These are phyloP conservation scores for Trametes cingulata DNA, from an alignment of 768 basidiomycete genomes.

Conservation along the genomic window DNA sequence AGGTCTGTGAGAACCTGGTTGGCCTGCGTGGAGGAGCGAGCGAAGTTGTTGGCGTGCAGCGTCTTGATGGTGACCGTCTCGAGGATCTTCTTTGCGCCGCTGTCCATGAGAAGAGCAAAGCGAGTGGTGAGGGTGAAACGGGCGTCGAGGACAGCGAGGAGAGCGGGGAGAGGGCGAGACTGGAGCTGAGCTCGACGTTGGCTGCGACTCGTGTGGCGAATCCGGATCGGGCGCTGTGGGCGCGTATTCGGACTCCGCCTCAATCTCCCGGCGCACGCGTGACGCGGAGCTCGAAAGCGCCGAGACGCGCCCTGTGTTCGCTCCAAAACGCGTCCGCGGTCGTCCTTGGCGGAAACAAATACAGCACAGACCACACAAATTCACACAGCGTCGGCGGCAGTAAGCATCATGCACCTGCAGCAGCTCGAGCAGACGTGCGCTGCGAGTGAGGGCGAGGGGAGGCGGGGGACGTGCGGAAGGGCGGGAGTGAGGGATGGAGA, in stretches of 20 bases:
- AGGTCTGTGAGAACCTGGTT: slow-evolving; percentile 71
- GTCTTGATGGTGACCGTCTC: slow-evolving; percentile 69
- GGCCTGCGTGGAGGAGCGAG: slow-evolving; percentile 73
- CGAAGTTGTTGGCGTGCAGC: slow-evolving; percentile 77
- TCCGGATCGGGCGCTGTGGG: slow-evolving; percentile 1
- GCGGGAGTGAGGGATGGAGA: neutral
- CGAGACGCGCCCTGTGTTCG: neutral
- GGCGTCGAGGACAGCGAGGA: neutral
- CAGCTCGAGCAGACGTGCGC: neutral
- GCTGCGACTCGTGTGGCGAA: neutral
- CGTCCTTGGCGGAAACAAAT: too few relatives aligned
- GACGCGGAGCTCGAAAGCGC: neutral
- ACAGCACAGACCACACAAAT: neutral
- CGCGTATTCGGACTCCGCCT: slow-evolving; percentile 8
- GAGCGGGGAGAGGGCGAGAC: neutral
- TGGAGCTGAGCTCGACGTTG: slow-evolving; percentile 1
- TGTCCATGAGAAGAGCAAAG: slow-evolving; percentile 44
- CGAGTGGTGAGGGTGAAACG: neutral
- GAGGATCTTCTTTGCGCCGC: slow-evolving; percentile 57
- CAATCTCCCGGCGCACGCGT: neutral
- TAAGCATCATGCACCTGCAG: neutral
- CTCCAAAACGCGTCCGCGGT: too few relatives aligned
- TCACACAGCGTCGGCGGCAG: neutral
- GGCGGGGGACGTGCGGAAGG: neutral
- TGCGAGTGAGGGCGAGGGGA: neutral